These are phyloP conservation scores for Endothia cerciana DNA, from an alignment of 2,329 filamentous ascomycete genomes.

Conservation along the genomic window DNA sequence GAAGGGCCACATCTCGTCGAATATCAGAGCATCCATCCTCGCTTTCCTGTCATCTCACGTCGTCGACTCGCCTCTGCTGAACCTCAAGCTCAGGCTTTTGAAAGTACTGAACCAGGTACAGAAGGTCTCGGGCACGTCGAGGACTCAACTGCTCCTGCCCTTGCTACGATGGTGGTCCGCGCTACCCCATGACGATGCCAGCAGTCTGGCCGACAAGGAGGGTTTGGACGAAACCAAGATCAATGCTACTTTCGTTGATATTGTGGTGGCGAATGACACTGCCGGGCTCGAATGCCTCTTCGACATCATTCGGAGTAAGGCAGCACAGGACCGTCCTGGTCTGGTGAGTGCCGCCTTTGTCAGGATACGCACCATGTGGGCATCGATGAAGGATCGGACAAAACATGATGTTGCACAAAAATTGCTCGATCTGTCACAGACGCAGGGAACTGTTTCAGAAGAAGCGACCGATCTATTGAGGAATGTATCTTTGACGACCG, in stretches of 20 bases:
- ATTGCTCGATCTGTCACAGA: constrained; percentile 65
- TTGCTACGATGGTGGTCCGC: constrained; percentile 70
- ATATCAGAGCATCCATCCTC: constrained; percentile 67
- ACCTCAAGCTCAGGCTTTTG: constrained; percentile 74
- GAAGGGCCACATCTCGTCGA: constrained; percentile 60
- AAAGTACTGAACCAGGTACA: constrained; percentile 73
- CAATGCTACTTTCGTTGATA: constrained; percentile 49
- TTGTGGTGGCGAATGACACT: constrained; percentile 58
- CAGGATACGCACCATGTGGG: constrained; percentile 74
- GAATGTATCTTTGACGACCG: constrained; percentile 72
- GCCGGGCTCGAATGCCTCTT: constrained; percentile 57
- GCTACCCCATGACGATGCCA: constrained; percentile 55
- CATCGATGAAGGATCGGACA: constrained; percentile 66
- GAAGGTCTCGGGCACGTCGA: constrained; percentile 68
- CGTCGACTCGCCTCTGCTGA: constrained; percentile 67
- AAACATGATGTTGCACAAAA: constrained; percentile 63
- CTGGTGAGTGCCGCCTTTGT: constrained; percentile 69
- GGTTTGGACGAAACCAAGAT: constrained; percentile 37
- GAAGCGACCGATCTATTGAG: constrained; percentile 75
- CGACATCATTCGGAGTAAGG: constrained; percentile 47
- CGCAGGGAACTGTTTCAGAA: constrained; percentile 43
- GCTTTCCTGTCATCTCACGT: constrained; percentile 76
- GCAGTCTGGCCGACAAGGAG: constrained; percentile 50
- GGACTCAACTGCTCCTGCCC: constrained; percentile 78
- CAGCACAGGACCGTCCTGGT: constrained; percentile 49